Base-by-base conservation (phyloP, 169 alveolate genomes). In the Miamiensis avidus region DNA sequence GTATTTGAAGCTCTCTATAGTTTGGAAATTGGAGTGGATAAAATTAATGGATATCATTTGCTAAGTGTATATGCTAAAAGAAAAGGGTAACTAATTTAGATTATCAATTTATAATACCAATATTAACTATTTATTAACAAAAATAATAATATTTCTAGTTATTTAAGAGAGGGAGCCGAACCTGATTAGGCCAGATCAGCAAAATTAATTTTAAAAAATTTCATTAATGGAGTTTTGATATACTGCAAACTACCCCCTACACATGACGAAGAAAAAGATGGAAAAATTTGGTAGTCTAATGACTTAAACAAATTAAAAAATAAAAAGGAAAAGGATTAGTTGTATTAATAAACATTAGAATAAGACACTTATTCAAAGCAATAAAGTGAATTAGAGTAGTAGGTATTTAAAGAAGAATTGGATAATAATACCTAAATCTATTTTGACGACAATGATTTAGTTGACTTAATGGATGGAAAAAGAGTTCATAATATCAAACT, bases 151-250 rank as follows among this genome's bases (percentile, higher is more conserved):
- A 49, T 49, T 49, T 49, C 4, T 49, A 49, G 69, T 90, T 98
- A 86, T 92, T 95, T 83, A 85, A 93, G 93, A 76, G 95, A 93
- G 65, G 99, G 99, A 31, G 99, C 99, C 29, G 93, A 97, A 65
- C 97, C 99, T 27, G 99, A 99, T 89, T 96, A 98, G 89, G 97
- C 97, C 4, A 94, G 98, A 86, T 99, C 99, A 34, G 98, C 99
- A 0, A 97, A 97, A 92, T 87, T 98, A 88, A 96, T 99, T 31
- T 90, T 98, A 76, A 96, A 95, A 81, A 99, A 99, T 91, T 98
- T 96, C 91, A 95, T 97, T 82, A 90, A 97, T 73, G 99, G 99
- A 15, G 96, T 95, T 75, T 91, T 99, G 81, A 91, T 97, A 25
- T 98, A 95, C 85, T 91, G 95, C 32, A 94, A 96, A 81, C 87